Percentiles rank a stretch among this genome's conserved stretches.
phyloP scores from a whole-genome alignment of 129 eudicot species.

The Lactuca saligna region DNA sequence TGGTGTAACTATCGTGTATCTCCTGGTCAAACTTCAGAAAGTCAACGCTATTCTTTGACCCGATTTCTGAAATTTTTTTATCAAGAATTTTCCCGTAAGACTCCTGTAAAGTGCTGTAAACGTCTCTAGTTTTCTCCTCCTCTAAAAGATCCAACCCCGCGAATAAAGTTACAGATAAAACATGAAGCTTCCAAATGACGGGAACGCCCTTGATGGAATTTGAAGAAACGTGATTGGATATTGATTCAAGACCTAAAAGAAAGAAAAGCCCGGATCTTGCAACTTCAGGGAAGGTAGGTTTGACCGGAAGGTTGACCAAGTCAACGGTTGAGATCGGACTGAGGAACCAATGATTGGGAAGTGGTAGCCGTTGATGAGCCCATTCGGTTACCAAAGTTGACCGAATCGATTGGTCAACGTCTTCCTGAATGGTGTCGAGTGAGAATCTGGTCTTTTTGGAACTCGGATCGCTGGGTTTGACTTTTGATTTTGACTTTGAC shows the following conservation, averaged over 20 bases:
- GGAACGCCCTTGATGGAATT: constrained; percentile 50
- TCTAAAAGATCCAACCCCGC: constrained; percentile 68
- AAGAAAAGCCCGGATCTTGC: constrained; percentile 80
- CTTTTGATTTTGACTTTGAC: constrained; percentile 40
- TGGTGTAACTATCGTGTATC: constrained; percentile 75
- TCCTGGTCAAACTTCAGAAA: constrained; percentile 65
- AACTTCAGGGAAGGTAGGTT: constrained; percentile 46
- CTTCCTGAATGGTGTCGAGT: constrained; percentile 83
- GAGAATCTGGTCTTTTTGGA: constrained; percentile 37
- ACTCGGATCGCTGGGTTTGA: constrained; percentile 15
- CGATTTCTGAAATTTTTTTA: constrained; percentile 33
- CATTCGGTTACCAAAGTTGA: constrained; percentile 63
- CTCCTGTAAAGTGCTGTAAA: constrained; percentile 63
- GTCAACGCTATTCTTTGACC: constrained; percentile 25
- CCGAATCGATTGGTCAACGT: constrained; percentile 35
- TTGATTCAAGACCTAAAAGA: constrained; percentile 76
- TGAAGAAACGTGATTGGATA: constrained; percentile 43
- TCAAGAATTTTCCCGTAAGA: constrained; percentile 64
- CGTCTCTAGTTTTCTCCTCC: constrained; percentile 64
- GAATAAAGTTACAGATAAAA: constrained; percentile 61
- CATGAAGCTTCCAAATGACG: constrained; percentile 82
- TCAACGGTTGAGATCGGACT: constrained; percentile 65
- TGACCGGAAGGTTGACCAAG: constrained; percentile 33
- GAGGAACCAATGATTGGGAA: constrained; percentile 85
- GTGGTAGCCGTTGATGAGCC: constrained; percentile 91